Conservation (phyloP, 768 basidiomycete genomes). For the Lentinula aciculospora region DNA sequence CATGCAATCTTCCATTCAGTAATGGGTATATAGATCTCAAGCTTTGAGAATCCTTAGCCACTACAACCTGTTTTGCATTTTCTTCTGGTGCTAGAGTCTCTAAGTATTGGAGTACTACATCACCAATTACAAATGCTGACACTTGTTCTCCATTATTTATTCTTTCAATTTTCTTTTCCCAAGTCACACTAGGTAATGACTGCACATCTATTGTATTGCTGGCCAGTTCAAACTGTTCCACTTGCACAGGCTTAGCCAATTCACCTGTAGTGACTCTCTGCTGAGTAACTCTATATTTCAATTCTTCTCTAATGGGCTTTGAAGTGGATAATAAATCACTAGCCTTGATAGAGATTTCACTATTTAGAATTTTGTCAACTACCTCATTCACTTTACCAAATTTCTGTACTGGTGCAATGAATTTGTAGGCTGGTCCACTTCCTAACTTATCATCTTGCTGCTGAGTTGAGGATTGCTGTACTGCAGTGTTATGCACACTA, state of each 20-base stretch:
- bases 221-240: background rate
- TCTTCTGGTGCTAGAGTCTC: background rate
- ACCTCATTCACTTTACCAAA: background rate
- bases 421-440: background rate
- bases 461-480: background rate
- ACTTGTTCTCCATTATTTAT: background rate
- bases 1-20: conserved; percentile 13
- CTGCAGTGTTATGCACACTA: background rate
- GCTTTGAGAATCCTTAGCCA: conserved; percentile 17
- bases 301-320: background rate
- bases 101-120: conserved; percentile 1
- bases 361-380: background rate
- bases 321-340: background rate
- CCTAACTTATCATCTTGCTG: background rate
- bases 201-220: background rate
- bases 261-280: background rate
- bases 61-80: conserved; percentile 7
- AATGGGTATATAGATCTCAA: conserved; percentile 14
- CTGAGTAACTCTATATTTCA: background rate
- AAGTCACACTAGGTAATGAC: background rate
- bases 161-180: background rate
- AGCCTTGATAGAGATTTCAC: background rate
- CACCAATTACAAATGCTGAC: background rate
- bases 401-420: background rate
- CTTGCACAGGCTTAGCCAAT: background rate